These are phyloP conservation scores for Argentina anserina DNA, from an alignment of 306 rosid genomes.

Conservation along the genomic window DNA sequence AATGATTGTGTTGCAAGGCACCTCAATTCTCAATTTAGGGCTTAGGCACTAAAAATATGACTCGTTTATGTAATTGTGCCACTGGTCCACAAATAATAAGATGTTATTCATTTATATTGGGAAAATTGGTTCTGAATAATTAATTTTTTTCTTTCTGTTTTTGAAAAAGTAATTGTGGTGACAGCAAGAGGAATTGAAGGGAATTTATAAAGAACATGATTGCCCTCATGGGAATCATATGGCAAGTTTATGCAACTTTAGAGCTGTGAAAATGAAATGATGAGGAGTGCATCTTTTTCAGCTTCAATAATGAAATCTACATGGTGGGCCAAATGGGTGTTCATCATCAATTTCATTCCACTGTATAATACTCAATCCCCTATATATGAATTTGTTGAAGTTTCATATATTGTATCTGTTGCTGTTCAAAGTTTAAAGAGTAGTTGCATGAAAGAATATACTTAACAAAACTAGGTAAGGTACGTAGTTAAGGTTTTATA, in stretches of 20 bases:
- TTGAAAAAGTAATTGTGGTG: too few species aligned
- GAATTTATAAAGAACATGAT: too few species aligned
- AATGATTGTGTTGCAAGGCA: too few species aligned
- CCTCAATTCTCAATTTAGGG: too few species aligned
- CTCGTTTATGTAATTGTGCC: too few species aligned
- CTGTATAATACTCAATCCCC: background rate
- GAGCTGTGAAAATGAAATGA: background rate
- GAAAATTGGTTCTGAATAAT: too few species aligned
- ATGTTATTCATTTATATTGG: too few species aligned
- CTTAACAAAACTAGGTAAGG: conserved; percentile 40
- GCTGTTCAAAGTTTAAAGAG: conserved; percentile 31
- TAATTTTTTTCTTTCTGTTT: too few species aligned
- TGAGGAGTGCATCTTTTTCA: background rate
- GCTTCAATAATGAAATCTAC: background rate
- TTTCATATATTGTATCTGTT: conserved; percentile 1
- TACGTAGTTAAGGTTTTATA: conserved; percentile 54
- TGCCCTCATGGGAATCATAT: too few species aligned
- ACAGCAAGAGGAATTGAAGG: too few species aligned
- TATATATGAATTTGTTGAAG: background rate
- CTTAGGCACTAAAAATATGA: too few species aligned
- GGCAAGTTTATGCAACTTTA: background rate
- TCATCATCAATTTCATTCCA: background rate
- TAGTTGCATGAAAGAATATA: conserved; percentile 55
- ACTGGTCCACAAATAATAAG: too few species aligned
- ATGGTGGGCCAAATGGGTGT: background rate